Evolutionary conservation across 495 filamentous ascomycete genomes (phyloP), one percentile per base, ranked within the genome.

Genomic region (Letharia lupina): DNA sequence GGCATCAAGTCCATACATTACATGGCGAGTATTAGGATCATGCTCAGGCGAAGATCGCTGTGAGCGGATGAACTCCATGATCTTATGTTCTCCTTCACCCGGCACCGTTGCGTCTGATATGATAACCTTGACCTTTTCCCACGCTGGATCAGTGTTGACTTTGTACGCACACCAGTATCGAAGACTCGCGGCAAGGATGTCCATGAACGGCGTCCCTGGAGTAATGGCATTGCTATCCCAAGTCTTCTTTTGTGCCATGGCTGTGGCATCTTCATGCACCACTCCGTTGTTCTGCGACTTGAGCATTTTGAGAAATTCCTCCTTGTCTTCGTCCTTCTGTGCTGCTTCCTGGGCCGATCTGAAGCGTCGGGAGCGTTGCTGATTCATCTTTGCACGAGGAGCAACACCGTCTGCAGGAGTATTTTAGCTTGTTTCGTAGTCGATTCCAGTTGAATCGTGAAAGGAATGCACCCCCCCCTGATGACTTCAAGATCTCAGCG

Each of bases 151-250:
- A 44, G 90, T 96, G 75, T 95, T 96, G 61, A 96, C 86, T 78
- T 99, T 99, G 75, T 96, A 97, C 4, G 91, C 84, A 75, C 88
- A 89, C 93, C 94, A 99, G 74, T 96, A 99, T 68, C 91, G 85
- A 70, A 99, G 78, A 70, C 91, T 92, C n/a, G 84, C 79, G 45
- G 95, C 92, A 41, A 99, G 85, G 67, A 93, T 91, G 73, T 96
- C 90, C 95, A 99, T 99, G 80, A 99, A 99, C 0, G 94, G 94
- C 3, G 94, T 99, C 69, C 94, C 94, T 13, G 94, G 94, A 7
- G 95, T 99, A 71, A 99, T 99, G 61, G 92, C 89, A 73, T 99
- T 99, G 72, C 91, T 91, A 75, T 99, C 94, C 86, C 96, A 99
- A 3, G 92, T 93, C 78, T 96, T 96, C 75, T 97, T 89, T 63